Percentiles rank a stretch among this genome's conserved stretches.
Evolutionary conservation across 2,329 filamentous ascomycete genomes (phyloP).

Genomic region (Neopestalotiopsis clavispora): DNA sequence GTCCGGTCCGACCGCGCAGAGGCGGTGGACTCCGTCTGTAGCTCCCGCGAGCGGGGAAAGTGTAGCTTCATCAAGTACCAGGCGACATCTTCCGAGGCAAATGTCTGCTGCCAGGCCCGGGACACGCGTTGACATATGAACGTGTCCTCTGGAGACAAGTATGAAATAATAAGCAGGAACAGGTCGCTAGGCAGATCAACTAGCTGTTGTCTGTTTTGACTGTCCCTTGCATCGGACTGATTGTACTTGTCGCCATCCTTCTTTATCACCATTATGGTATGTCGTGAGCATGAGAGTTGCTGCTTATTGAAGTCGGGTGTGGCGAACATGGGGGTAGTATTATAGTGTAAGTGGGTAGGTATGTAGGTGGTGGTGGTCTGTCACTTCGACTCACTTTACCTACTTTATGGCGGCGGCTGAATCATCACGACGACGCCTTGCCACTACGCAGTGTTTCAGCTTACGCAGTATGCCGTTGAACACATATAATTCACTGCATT

Average conservation of each 20-base stretch:
- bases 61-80: constrained; percentile 52
- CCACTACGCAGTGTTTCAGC: not conserved
- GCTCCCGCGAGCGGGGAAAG: constrained; percentile 59
- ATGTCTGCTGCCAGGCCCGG: constrained; percentile 51
- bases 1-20: constrained; percentile 40
- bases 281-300: not conserved
- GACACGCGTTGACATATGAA: constrained; percentile 59
- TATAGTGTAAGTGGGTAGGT: not conserved
- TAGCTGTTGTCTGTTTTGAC: constrained; percentile 40
- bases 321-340: not conserved
- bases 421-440: not conserved
- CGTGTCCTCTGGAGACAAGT: constrained; percentile 55
- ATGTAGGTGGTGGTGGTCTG: not conserved
- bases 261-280: not conserved
- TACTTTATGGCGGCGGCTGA: not conserved
- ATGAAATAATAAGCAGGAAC: constrained; percentile 57
- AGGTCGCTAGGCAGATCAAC: constrained; percentile 60
- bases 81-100: constrained; percentile 52
- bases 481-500: not conserved
- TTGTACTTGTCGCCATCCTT: no score
- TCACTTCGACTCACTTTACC: not conserved
- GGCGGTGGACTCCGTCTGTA: constrained; percentile 36
- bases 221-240: no score
- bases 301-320: not conserved
- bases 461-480: not conserved